Percentiles rank a stretch among this genome's conserved stretches.
Evolutionary conservation across 164 flowering plant genomes (phyloP).

Genomic region (Chimonanthus salicifolius): DNA sequence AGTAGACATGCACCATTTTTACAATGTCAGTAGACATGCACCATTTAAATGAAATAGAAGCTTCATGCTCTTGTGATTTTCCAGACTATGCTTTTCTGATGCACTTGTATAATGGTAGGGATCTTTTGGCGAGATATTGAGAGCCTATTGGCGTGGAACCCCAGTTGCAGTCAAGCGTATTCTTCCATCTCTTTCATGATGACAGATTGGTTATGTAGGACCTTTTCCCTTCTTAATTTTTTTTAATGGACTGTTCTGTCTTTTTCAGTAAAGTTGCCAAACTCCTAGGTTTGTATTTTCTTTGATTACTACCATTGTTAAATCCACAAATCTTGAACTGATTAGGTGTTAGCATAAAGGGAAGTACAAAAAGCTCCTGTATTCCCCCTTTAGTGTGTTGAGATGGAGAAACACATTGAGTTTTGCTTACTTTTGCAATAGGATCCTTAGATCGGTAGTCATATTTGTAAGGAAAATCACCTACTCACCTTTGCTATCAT

Average conservation of each 20-base stretch:
- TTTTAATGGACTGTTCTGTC: background rate
- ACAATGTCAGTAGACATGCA: background rate
- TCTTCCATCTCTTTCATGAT: constrained; percentile 96
- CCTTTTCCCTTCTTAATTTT: constrained; percentile 6
- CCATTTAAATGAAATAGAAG: background rate
- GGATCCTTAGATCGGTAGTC: no score
- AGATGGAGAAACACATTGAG: no score
- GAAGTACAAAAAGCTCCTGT: background rate
- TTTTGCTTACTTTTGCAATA: no score
- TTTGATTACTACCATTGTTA: background rate
- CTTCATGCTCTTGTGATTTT: background rate
- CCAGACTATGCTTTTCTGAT: background rate
- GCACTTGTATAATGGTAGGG: constrained; percentile 44
- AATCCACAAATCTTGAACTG: background rate
- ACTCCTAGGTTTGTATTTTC: background rate
- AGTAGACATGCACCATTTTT: background rate
- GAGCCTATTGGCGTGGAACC: constrained; percentile 96
- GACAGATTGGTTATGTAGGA: constrained; percentile 96
- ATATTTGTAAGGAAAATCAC: no score
- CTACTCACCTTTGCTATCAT: no score
- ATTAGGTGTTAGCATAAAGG: background rate
- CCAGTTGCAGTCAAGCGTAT: constrained; percentile 98
- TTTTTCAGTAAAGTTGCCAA: background rate
- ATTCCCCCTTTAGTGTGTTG: no score
- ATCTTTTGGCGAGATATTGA: constrained; percentile 93